Evolutionary conservation across 805 yeast species (phyloP), one percentile per base, ranked within the genome.

Genomic region (Zygoascus ofunaensis): DNA sequence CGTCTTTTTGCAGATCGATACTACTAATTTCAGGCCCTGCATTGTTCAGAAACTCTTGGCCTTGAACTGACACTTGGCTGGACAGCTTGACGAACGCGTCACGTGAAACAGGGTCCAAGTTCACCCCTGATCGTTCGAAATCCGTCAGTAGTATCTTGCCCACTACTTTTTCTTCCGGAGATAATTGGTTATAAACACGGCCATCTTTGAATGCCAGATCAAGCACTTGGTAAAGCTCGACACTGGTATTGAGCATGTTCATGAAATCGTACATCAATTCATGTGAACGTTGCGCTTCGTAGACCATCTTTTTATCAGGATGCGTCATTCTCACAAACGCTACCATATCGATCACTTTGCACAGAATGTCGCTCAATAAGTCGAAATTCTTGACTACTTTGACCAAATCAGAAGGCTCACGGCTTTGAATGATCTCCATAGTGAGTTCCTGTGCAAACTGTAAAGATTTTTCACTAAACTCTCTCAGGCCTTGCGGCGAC

Each of bases 281-380:
- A 58, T 90, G 96, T 32, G 92, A 82, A 37, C 74, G 72, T 57
- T 90, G 95, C 1, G 98, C 95, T 1, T 87, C 89, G 34, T 70
- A 71, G 8, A 82, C 71, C 72, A 85, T 87, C 15, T 68, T 62
- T 41, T 68, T 68, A 50, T 80, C 74, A 1, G 97, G 97, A 59
- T 90, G 97, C 1, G 82, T 79, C 20, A 87, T 87, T 39, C 97
- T 69, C 23, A 92, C 77, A 64, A 90, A 90, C 55, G 89, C 97
- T 32, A 95, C 90, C 41, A 90, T 73, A 62, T 92, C 98, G 34
- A 92, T 89, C 4, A 87, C 97, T 45, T 95, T 76, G 59, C 98
- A 92, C 24, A 92, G 64, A 23, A 82, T 75, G 58, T 92, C 97
- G 56, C 95, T 83, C 34, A 92, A 65, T 52, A 87, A 77, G 59